Base-by-base conservation (phyloP, 441 rosid genomes). In the Capsella rubella region DNA sequence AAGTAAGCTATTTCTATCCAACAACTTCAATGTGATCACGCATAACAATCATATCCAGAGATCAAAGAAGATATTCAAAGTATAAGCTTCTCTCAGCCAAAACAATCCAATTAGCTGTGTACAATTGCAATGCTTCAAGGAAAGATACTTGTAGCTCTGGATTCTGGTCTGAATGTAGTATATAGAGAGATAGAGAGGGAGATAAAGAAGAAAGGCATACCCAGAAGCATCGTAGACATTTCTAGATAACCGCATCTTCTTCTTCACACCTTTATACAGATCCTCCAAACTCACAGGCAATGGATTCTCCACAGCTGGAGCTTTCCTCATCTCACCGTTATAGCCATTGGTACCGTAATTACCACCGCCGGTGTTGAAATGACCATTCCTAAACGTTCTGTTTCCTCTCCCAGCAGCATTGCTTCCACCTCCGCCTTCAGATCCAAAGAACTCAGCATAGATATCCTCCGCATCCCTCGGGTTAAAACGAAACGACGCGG, bases 221-320 rank as follows among this genome's bases (percentile, higher is more conserved):
- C 98, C 85, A 64, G 58, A 73, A 61, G 80, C 74, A 52, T 90
- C 93, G 21, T 8, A 81, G 45, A 86, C 78, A 18, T 75, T 77
- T 74, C 97, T 78, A 0, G 86, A 88, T 73, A 93, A 81, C 49
- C 79, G 69, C 96, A 90, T 89, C 82, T 87, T 91, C 88, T 84
- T 93, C 75, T 67, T 82, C 16, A 82, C 85, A 54, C 98, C 98
- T 55, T 77, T 90, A 52, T 83, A 91, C 28, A 93, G 80, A 15
- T 93, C 96, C 87, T 91, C 97, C 84, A 93, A 81, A 66, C 87
- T 90, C 82, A 94, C 92, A 4, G 81, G 89, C 71, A 93, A 71
- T 42, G 57, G 40, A 72, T 86, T 88, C 80, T 89, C 97, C 60
- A 90, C 83, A 0, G 93, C 72, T 6, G 82, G 80, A 29, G 80